Percentiles rank a stretch among this genome's conserved stretches.
Evolutionary conservation across 1,139 yeast genomes (phyloP).

Genomic region (Lodderomyces jiufengensis): DNA sequence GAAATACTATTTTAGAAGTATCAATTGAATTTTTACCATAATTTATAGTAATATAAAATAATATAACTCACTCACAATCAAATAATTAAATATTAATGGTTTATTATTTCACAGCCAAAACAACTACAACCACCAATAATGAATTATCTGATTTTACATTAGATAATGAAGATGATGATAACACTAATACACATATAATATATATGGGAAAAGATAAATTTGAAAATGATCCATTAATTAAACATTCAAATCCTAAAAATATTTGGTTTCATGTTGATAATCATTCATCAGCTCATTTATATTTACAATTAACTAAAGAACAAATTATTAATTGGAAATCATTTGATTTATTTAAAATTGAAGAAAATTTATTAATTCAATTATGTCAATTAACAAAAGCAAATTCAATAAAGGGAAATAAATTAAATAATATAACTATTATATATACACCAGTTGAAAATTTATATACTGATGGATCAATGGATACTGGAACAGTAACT

Average conservation of each 20-base stretch:
- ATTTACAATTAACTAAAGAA: conserved; percentile 54
- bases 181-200: conserved; percentile 31
- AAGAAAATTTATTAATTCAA: conserved; percentile 51
- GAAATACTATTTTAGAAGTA: no score
- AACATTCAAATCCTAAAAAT: conserved; percentile 65
- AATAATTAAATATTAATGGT: no score
- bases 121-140: conserved; percentile 3
- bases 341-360: conserved; percentile 41
- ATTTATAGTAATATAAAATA: no score
- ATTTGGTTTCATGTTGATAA: conserved; percentile 87
- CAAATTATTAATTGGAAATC: conserved; percentile 26
- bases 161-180: conserved; percentile 3
- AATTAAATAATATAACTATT: conserved; percentile 63
- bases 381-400: conserved; percentile 79
- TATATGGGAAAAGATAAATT: conserved; percentile 77
- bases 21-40: no score
- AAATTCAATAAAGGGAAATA: conserved; percentile 76
- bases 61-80: no score
- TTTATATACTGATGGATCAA: conserved; percentile 63
- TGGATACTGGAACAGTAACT: conserved; percentile 84
- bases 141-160: conserved; percentile 12
- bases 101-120: conserved; percentile 47
- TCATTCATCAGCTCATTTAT: conserved; percentile 79
- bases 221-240: conserved; percentile 73
- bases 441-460: conserved; percentile 78